Percentiles rank a stretch among this genome's conserved stretches.
Conservation (phyloP, 73 alveolate genomes). For the Durusdinium trenchii region DNA sequence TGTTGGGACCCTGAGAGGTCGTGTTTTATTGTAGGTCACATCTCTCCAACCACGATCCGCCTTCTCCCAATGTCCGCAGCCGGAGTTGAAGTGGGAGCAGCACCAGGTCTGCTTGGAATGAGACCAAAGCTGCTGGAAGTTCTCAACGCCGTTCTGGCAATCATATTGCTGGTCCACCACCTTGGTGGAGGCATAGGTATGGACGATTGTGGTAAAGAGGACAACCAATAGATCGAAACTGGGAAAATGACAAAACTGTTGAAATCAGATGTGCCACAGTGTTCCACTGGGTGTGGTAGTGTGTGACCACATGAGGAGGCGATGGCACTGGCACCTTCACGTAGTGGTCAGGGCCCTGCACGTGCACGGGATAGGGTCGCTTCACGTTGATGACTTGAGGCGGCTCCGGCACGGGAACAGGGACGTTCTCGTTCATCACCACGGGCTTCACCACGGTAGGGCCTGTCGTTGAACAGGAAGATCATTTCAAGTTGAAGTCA, state of each 20-base stretch:
- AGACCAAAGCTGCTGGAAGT: background rate
- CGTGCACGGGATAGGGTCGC: conserved; percentile 54
- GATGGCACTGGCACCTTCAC: conserved; percentile 84
- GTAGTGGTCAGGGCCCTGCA: conserved; percentile 47
- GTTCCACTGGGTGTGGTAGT: background rate
- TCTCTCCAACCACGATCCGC: too few relatives aligned
- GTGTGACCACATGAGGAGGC: conserved; percentile 61
- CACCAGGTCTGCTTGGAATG: conserved; percentile 49
- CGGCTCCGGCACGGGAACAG: conserved; percentile 63
- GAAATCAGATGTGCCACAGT: conserved; percentile 12
- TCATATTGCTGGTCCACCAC: too few relatives aligned
- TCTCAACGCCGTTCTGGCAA: conserved; percentile 26
- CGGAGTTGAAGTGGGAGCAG: conserved; percentile 27
- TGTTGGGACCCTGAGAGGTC: too few relatives aligned
- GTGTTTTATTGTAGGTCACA: too few relatives aligned
- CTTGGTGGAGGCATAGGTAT: too few relatives aligned
- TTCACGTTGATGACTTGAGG: conserved; percentile 53
- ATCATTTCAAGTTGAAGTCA: too few relatives aligned
- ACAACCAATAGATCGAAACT: too few relatives aligned
- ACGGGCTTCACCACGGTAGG: conserved; percentile 56
- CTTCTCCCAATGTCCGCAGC: conserved; percentile 56
- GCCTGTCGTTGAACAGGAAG: too few relatives aligned
- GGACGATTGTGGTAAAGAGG: too few relatives aligned
- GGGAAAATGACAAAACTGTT: background rate
- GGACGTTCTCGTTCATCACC: background rate